Evolutionary conservation across 345 rosid genomes (phyloP), one percentile per base, ranked within the genome.

Genomic region (Heritiera littoralis): DNA sequence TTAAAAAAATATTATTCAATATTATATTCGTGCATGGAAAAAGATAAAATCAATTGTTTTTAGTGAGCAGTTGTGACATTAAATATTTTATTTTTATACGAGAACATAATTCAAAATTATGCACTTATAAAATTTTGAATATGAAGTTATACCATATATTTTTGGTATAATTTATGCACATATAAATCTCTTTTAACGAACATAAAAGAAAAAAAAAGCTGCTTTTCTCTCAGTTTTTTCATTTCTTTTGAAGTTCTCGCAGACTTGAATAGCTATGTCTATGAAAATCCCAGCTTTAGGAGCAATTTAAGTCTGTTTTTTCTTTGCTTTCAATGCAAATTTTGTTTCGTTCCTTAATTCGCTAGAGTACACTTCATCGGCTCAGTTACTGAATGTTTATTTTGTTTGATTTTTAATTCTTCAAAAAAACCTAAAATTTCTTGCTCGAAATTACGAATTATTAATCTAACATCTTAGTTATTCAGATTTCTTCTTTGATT

Each of bases 241-340:
- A 7, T 20, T 12, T 40, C 7, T 1, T 14, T 55, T 23, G 15
- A 30, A 35, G 13, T 13, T 23, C 30, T 48, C 14, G 52, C 75
- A 0, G 43, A 68, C 67, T 40, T 78, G 18, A 54, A 49, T n/a
- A 18, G 68, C 48, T 23, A 78, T 78, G 81, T 59, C 61, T 60
- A 69, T 78, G 55, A 49, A 69, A 43, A 43, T 78, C 74, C n/a
- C 43, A 32, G 63, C 32, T n/a, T 56, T 78, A 14, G 81, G 55
- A 12, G 13, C 54, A 78, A 3, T 68, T 76, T 70, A 78, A 70
- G 76, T 70, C 69, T 56, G 23, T 68, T 30, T 12, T 75, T 28
- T 54, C 7, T 17, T 10, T 2, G 3, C 35, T 28, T 45, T 14
- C 74, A 23, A n/a, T 20, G 51, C 28, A 32, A 11, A 4, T n/a